A percentile compares a stretch with the other conserved stretches of the same genome.
These are phyloP conservation scores for Saprolegnia parasitica DNA, from an alignment of 352 stramenopile species.

Conservation along the genomic window DNA sequence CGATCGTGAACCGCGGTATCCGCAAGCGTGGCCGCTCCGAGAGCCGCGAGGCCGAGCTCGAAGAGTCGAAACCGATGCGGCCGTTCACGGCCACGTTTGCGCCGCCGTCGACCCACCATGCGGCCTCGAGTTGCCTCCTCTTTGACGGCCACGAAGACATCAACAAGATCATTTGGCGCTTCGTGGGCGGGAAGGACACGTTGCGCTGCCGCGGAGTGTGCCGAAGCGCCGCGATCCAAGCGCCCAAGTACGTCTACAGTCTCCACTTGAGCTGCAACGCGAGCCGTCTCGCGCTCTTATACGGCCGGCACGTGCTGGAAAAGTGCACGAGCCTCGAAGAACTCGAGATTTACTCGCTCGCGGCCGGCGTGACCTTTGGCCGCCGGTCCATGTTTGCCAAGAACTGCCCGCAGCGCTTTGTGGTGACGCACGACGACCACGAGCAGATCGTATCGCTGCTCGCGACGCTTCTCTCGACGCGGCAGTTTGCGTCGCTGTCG, in stretches of 20 bases:
- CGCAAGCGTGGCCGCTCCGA: constrained; percentile 32
- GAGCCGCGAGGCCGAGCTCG: neutral
- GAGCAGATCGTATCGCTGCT: constrained; percentile 77
- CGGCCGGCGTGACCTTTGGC: constrained; percentile 74
- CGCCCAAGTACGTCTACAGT: constrained; percentile 60
- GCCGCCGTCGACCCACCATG: constrained; percentile 30
- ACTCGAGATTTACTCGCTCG: constrained; percentile 75
- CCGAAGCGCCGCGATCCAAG: constrained; percentile 40
- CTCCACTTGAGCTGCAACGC: constrained; percentile 79
- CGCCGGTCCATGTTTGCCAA: constrained; percentile 80
- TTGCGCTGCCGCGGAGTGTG: constrained; percentile 60
- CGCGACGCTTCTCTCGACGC: constrained; percentile 55
- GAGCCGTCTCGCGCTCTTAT: constrained; percentile 54
- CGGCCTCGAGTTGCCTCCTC: constrained; percentile 12
- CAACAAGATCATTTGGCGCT: constrained; percentile 70
- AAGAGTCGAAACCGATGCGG: neutral
- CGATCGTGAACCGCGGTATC: constrained; percentile 85
- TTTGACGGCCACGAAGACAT: constrained; percentile 53
- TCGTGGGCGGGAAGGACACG: constrained; percentile 69
- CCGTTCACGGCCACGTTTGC: constrained; percentile 28
- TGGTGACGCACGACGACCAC: constrained; percentile 83
- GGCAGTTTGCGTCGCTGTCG: constrained; percentile 49
- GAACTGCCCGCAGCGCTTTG: constrained; percentile 80
- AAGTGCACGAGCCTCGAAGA: constrained; percentile 60
- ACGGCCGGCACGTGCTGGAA: constrained; percentile 46